Conservation (phyloP, 140 eudicot genomes). For the Bidens hawaiensis region DNA sequence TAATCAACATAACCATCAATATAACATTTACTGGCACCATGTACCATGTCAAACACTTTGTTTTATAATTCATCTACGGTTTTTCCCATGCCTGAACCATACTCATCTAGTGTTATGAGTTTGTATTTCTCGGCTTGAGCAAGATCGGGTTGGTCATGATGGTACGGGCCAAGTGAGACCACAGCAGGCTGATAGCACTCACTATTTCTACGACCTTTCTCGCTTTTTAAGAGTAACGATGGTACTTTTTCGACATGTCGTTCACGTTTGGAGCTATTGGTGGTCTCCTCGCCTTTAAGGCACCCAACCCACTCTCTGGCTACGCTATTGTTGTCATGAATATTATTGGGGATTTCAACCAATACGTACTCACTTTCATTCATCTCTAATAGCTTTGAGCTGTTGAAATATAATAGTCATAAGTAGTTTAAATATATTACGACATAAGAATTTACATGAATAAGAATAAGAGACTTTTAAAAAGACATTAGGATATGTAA, state of each 20-base stretch:
- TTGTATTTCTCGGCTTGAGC: conserved; percentile 23
- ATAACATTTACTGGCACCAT: conserved; percentile 23
- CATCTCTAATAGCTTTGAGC: too few species aligned
- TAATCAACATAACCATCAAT: conserved; percentile 26
- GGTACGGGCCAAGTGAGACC: conserved; percentile 36
- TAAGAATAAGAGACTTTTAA: too few species aligned
- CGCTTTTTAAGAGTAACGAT: conserved; percentile 6
- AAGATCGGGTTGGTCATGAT: conserved; percentile 20
- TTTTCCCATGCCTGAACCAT: background rate
- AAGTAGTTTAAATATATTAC: too few species aligned
- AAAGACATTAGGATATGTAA: too few species aligned
- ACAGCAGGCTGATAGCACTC: conserved; percentile 26
- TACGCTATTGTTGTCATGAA: background rate
- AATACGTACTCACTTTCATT: too few species aligned
- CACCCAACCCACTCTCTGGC: background rate
- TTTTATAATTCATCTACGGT: background rate
- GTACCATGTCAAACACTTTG: conserved; percentile 14
- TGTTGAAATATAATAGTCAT: too few species aligned
- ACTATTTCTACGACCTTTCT: conserved; percentile 1
- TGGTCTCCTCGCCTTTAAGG: conserved; percentile 1
- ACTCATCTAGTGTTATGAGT: conserved; percentile 16
- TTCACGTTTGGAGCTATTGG: background rate
- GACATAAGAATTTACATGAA: too few species aligned
- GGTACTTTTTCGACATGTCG: conserved; percentile 28
- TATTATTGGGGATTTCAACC: background rate